A percentile compares a stretch with the other conserved stretches of the same genome.
These are phyloP conservation scores for Suhomyces wounanorum DNA, from an alignment of 1,139 yeast genomes.

Conservation along the genomic window DNA sequence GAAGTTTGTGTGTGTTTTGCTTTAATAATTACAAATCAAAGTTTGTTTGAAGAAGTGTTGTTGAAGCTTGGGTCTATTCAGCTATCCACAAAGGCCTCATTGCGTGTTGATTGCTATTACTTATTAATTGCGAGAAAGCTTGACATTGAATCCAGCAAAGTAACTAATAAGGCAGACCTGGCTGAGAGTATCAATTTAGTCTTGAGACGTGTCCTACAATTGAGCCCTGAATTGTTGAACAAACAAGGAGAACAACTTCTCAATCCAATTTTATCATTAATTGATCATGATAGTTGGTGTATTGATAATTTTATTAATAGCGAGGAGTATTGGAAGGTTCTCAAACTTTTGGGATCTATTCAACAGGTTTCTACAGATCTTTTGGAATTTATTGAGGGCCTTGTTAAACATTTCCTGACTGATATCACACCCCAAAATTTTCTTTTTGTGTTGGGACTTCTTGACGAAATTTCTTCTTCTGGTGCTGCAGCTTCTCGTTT, in stretches of 20 bases:
- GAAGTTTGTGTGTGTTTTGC: conserved; percentile 57
- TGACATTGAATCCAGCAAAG: conserved; percentile 15
- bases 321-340: conserved; percentile 64
- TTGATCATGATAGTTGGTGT: conserved; percentile 53
- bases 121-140: conserved; percentile 42
- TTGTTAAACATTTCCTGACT: conserved; percentile 40
- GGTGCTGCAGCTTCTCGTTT: conserved; percentile 81
- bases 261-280: conserved; percentile 54
- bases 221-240: conserved; percentile 42
- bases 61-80: conserved; percentile 22
- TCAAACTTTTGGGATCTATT: conserved; percentile 59
- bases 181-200: neutral
- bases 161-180: neutral
- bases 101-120: conserved; percentile 43
- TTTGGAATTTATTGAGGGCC: conserved; percentile 49
- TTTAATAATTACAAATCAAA: conserved; percentile 44
- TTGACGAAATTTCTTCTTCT: conserved; percentile 80
- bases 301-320: conserved; percentile 38
- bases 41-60: conserved; percentile 30
- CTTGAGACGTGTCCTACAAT: conserved; percentile 26
- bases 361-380: conserved; percentile 53
- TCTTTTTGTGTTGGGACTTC: conserved; percentile 63
- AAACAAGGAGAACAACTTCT: conserved; percentile 54
- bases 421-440: conserved; percentile 53
- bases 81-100: conserved; percentile 32